These are phyloP conservation scores for Orychophragmus violaceus DNA, from an alignment of 345 rosid genomes.

Conservation along the genomic window DNA sequence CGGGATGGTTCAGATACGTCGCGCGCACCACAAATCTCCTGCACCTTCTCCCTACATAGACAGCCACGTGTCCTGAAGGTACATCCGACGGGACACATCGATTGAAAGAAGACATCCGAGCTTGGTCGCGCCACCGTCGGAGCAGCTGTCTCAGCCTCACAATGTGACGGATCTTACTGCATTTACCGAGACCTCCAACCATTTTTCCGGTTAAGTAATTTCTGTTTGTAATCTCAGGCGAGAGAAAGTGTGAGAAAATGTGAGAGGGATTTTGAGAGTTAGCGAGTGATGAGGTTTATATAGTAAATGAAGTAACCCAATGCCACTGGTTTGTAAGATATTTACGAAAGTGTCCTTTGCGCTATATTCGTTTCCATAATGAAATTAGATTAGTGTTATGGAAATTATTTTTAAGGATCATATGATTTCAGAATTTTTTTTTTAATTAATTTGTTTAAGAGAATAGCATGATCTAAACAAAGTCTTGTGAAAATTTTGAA, in stretches of 20 bases:
- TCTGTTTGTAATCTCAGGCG: background rate
- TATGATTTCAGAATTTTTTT: background rate
- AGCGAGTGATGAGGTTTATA: conserved; percentile 34
- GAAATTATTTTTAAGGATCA: conserved; percentile 12
- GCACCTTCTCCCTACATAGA: conserved; percentile 59
- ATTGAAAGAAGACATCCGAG: conserved; percentile 48
- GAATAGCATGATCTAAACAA: no score
- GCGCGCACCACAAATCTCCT: conserved; percentile 84
- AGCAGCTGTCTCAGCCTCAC: conserved; percentile 81
- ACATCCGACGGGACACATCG: conserved; percentile 59
- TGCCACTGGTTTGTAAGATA: conserved; percentile 35
- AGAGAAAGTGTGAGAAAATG: background rate
- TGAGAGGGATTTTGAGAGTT: conserved; percentile 22
- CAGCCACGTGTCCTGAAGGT: conserved; percentile 85
- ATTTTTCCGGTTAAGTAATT: conserved; percentile 35
- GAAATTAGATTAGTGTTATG: background rate
- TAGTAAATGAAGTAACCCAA: conserved; percentile 5
- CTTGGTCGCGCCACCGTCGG: conserved; percentile 88
- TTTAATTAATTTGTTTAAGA: background rate
- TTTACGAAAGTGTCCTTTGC: conserved; percentile 33
- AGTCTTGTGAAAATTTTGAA: no score
- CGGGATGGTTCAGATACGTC: conserved; percentile 83
- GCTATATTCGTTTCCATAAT: background rate
- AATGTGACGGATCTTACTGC: conserved; percentile 93
- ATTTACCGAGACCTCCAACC: conserved; percentile 60